phyloP scores from a whole-genome alignment of 2,329 filamentous ascomycete genomes.

The Diaporthe batatas region DNA sequence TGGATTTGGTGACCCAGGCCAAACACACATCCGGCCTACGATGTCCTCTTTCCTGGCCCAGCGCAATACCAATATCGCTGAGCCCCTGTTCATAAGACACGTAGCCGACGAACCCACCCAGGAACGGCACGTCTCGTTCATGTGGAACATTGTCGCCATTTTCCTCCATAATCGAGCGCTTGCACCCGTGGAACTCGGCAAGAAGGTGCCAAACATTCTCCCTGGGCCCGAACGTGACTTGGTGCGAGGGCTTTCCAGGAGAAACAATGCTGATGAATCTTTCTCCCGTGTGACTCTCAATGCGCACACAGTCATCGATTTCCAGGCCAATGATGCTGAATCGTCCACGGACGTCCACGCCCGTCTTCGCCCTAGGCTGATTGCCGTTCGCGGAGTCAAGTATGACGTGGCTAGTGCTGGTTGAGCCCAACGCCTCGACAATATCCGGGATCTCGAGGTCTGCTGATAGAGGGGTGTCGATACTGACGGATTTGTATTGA shows the following conservation, averaged over 20 bases:
- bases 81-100: conserved; percentile 88
- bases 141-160: conserved; percentile 19
- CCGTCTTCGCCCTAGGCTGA: conserved; percentile 56
- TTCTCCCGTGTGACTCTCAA: conserved; percentile 71
- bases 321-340: conserved; percentile 82
- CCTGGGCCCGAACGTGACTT: conserved; percentile 46
- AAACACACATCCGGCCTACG: conserved; percentile 79
- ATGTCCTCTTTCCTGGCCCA: conserved; percentile 52
- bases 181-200: conserved; percentile 58
- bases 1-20: conserved; percentile 80
- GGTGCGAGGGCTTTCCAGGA: conserved; percentile 13
- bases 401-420: conserved; percentile 62
- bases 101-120: conserved; percentile 87
- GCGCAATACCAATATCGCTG: conserved; percentile 65
- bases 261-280: conserved; percentile 51
- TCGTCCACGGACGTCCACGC: conserved; percentile 66
- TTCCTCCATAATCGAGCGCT: conserved; percentile 44
- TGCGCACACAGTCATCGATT: conserved; percentile 65
- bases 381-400: conserved; percentile 71
- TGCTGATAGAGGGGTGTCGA: conserved; percentile 55
- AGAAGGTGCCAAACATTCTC: conserved; percentile 65
- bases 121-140: conserved; percentile 68
- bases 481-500: conserved; percentile 49
- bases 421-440: conserved; percentile 62
- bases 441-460: conserved; percentile 66